A percentile compares a stretch with the other conserved stretches of the same genome.
Evolutionary conservation across 1,284 basidiomycete genomes (phyloP).

Genomic region (Abortiporus biennis): DNA sequence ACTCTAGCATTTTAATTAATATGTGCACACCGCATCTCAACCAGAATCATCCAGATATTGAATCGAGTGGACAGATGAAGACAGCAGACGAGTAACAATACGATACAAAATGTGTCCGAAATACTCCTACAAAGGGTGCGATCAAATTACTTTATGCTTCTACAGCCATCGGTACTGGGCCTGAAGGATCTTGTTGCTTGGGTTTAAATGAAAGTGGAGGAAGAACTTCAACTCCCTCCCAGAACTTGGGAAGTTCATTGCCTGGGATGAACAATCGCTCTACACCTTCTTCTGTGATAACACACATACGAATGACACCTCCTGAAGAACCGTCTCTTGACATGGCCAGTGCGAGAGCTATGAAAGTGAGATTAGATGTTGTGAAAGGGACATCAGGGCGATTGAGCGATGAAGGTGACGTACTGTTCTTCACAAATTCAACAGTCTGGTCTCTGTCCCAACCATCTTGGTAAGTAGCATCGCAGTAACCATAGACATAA

Average conservation of each 20-base stretch:
- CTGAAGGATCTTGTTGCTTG: conserved; percentile 29
- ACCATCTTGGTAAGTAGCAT: conserved; percentile 95
- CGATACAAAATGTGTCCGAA: conserved; percentile 8
- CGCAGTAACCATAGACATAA: conserved; percentile 99
- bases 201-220: conserved; percentile 13
- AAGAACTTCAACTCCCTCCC: conserved; percentile 75
- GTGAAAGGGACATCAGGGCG: conserved; percentile 2
- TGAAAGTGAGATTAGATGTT: conserved; percentile 1
- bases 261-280: conserved; percentile 96
- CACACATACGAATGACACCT: conserved; percentile 95
- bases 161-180: conserved; percentile 57
- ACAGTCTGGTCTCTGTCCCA: conserved; percentile 90
- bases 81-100: too few species aligned
- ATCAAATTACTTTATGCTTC: too few species aligned
- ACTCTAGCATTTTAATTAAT: conserved; percentile 13
- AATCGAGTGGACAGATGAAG: too few species aligned
- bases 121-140: conserved; percentile 9
- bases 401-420: conserved; percentile 28
- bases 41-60: too few species aligned
- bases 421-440: conserved; percentile 94
- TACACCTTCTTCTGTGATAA: conserved; percentile 90
- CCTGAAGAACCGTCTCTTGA: conserved; percentile 97
- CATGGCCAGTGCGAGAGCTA: conserved; percentile 95
- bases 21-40: too few species aligned
- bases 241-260: conserved; percentile 81